Base-by-base conservation (phyloP, 164 flowering plant genomes). In the Aristolochia fimbriata region DNA sequence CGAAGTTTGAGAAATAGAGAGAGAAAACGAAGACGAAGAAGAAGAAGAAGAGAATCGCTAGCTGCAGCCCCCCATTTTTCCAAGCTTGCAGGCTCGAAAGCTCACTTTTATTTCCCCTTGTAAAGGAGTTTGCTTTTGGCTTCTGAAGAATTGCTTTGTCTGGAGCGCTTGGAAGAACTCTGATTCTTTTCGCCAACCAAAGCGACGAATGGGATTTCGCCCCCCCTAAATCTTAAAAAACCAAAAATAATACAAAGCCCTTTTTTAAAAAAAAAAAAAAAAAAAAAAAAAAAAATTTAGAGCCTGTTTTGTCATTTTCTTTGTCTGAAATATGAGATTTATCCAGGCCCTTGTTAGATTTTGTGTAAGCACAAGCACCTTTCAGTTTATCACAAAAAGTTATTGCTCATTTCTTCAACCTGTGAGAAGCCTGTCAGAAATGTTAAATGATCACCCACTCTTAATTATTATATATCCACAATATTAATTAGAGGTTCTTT, bases 111-210 rank as follows among this genome's bases (percentile, higher is more conserved):
- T 19, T 49, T 60, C 37, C 22, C 63, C 47, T 47, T 30, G 24
- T n/a, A 60, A 49, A 50, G 55, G 47, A 50, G 55, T 25, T 25
- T 47, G 62, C 62, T 47, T 60, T 33, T 60, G 55, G 27, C 53
- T 60, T 60, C 63, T 60, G 55, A 47, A 55, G 51, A 20, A 22
- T 43, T n/a, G 25, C 19, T 60, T 60, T 60, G 65, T 62, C 65
- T 55, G 51, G 45, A 54, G 65, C 51, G 52, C 21, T 62, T 62
- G 65, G 65, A 55, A 20, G 41, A 27, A 16, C 47, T 55, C 50
- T 51, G 65, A 62, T 62, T 62, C 65, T 62, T 55, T 62, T 53
- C 46, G 59, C 59, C 65, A 41, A 54, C 65, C 59, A 43, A 62
- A 62, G 45, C 53, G 51, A 62, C 65, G 59, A 62, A 55, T 62